Percentiles rank a stretch among this genome's conserved stretches.
Evolutionary conservation across 352 stramenopile genomes (phyloP).

Genomic region (Globisporangium spiculum): DNA sequence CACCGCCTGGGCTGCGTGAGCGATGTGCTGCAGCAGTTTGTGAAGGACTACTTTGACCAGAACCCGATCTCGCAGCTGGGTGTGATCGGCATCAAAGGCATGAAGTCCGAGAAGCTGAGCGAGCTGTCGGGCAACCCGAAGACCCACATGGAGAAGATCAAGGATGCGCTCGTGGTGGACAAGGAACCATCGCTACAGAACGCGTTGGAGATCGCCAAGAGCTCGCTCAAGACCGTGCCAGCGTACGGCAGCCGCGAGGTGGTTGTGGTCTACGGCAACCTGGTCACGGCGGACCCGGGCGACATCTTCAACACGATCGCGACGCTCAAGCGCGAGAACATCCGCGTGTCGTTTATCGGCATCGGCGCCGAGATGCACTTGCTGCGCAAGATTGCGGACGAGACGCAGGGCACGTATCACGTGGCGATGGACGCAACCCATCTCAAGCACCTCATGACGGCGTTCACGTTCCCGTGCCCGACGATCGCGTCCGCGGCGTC

Average conservation of each 20-base stretch:
- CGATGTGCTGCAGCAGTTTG: conserved; percentile 78
- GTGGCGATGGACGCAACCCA: conserved; percentile 93
- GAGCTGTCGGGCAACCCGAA: conserved; percentile 89
- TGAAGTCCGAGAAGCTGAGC: conserved; percentile 89
- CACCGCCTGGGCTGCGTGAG: conserved; percentile 68
- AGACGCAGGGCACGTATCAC: conserved; percentile 92
- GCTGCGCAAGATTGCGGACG: conserved; percentile 82
- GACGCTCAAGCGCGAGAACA: conserved; percentile 85
- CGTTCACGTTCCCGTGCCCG: conserved; percentile 93
- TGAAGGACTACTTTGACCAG: conserved; percentile 93
- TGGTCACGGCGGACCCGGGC: conserved; percentile 95
- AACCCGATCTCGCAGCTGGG: conserved; percentile 93
- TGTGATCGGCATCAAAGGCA: conserved; percentile 88
- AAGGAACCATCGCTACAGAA: conserved; percentile 92
- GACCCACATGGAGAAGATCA: conserved; percentile 81
- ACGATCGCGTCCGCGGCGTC: conserved; percentile 69
- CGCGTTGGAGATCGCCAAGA: conserved; percentile 86
- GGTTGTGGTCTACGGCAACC: conserved; percentile 92
- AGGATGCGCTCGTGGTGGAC: conserved; percentile 55
- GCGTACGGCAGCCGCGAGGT: conserved; percentile 88
- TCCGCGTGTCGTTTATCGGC: conserved; percentile 93
- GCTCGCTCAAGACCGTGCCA: conserved; percentile 89
- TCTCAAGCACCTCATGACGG: conserved; percentile 89
- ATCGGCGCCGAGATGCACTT: conserved; percentile 94
- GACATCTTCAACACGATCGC: conserved; percentile 95